phyloP scores from a whole-genome alignment of 768 basidiomycete genomes.

The Trametes elegans region DNA sequence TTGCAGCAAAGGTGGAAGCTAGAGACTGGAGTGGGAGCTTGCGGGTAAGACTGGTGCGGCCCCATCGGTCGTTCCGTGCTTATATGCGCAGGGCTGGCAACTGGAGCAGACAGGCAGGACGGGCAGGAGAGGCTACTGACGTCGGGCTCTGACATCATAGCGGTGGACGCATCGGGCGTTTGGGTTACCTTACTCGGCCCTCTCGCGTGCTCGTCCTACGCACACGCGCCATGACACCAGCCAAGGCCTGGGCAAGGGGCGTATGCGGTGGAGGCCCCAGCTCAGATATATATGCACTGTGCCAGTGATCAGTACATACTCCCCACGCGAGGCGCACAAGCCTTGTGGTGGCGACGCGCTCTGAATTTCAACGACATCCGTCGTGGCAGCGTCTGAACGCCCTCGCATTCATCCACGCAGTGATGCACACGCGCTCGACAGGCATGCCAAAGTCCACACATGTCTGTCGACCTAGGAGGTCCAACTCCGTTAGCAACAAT shows the following conservation, averaged over 20 bases:
- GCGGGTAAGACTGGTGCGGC: neutral
- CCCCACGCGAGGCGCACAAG: too few species aligned
- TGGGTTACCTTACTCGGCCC: neutral
- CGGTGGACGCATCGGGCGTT: neutral
- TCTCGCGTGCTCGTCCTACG: neutral
- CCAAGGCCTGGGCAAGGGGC: neutral
- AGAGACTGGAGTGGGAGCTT: neutral
- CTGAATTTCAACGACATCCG: too few species aligned
- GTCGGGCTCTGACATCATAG: constrained; percentile 17
- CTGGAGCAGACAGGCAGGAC: neutral
- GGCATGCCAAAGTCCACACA: too few species aligned
- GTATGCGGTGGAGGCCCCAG: neutral
- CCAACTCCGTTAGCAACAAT: too few species aligned
- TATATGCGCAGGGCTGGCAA: constrained; percentile 6
- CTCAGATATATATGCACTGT: neutral
- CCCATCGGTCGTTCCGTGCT: neutral
- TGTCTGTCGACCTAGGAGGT: too few species aligned
- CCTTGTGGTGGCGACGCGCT: too few species aligned
- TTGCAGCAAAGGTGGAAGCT: neutral
- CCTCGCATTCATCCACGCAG: too few species aligned
- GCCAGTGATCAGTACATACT: neutral
- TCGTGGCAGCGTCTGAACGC: too few species aligned
- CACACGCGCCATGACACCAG: neutral
- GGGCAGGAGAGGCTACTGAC: constrained; percentile 2
- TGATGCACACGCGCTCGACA: too few species aligned